phyloP scores from a whole-genome alignment of 176 grass and related monocot genomes.

The Zea luxurians region DNA sequence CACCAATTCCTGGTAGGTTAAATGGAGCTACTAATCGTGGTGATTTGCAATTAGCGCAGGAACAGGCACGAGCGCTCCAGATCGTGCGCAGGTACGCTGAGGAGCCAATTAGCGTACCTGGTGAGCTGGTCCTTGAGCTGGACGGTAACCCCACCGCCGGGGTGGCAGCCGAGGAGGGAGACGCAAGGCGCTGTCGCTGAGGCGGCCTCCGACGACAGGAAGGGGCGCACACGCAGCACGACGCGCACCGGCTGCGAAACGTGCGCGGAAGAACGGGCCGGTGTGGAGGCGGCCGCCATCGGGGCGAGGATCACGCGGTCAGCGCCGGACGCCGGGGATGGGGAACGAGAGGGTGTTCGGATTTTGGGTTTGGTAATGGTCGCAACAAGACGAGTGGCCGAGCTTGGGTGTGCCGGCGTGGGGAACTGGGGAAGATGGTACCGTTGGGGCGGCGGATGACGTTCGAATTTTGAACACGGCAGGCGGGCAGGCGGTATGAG shows the following conservation, averaged over 20 bases:
- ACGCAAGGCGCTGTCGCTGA: conserved; percentile 44
- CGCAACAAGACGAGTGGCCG: background rate
- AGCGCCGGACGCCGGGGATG: background rate
- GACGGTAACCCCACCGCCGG: conserved; percentile 55
- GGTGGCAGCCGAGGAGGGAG: conserved; percentile 44
- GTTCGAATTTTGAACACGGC: background rate
- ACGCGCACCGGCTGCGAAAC: conserved; percentile 59
- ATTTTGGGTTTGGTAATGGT: background rate
- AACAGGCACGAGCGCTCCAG: background rate
- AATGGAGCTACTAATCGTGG: background rate
- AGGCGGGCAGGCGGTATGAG: background rate
- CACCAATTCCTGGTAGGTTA: background rate
- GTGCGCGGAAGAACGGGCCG: background rate
- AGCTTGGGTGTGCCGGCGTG: background rate
- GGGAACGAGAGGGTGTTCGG: background rate
- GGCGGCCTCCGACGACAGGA: conserved; percentile 59
- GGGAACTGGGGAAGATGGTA: background rate
- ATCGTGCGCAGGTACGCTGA: background rate
- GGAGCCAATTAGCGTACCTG: conserved; percentile 42
- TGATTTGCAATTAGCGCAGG: background rate
- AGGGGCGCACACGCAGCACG: conserved; percentile 81
- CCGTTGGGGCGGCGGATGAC: background rate
- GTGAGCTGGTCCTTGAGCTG: conserved; percentile 78
- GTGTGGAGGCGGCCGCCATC: conserved; percentile 15
- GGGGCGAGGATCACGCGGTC: background rate